Evolutionary conservation across 306 rosid genomes (phyloP).

Genomic region (Begonia fuchsioides): DNA sequence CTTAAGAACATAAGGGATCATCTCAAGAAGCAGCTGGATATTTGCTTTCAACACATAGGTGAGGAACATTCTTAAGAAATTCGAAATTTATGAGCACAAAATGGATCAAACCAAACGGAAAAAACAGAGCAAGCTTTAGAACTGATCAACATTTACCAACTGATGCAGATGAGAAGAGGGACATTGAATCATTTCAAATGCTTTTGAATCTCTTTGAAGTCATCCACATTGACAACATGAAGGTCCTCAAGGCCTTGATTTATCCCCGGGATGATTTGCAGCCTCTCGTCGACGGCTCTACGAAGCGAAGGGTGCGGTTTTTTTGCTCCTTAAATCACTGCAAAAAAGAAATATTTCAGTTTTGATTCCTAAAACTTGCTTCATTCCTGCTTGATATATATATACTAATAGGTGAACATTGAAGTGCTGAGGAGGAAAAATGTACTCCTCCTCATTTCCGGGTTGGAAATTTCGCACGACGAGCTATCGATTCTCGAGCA

Average conservation of each 20-base stretch:
- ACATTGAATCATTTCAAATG: conserved; percentile 32
- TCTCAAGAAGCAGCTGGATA: conserved; percentile 30
- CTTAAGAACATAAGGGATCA: conserved; percentile 34
- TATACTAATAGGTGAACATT: conserved; percentile 37
- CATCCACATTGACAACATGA: too few species aligned
- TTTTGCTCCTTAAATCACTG: conserved; percentile 1
- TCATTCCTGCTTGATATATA: too few species aligned
- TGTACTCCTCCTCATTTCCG: too few species aligned
- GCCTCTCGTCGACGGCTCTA: conserved; percentile 38
- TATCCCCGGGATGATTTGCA: conserved; percentile 32
- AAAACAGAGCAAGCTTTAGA: too few species aligned
- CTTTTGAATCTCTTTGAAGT: too few species aligned
- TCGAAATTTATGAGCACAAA: too few species aligned
- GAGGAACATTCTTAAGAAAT: background rate
- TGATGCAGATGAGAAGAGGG: conserved; percentile 30
- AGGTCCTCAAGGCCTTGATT: too few species aligned
- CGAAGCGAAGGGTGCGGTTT: conserved; percentile 37
- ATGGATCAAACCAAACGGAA: background rate
- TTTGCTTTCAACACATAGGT: conserved; percentile 31
- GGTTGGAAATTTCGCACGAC: too few species aligned
- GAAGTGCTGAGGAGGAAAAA: too few species aligned
- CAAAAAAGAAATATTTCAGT: background rate
- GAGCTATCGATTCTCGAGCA: too few species aligned
- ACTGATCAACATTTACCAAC: background rate
- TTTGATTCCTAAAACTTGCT: too few species aligned